Base-by-base conservation (phyloP, 805 yeast genomes). In the Starmera amethionina region DNA sequence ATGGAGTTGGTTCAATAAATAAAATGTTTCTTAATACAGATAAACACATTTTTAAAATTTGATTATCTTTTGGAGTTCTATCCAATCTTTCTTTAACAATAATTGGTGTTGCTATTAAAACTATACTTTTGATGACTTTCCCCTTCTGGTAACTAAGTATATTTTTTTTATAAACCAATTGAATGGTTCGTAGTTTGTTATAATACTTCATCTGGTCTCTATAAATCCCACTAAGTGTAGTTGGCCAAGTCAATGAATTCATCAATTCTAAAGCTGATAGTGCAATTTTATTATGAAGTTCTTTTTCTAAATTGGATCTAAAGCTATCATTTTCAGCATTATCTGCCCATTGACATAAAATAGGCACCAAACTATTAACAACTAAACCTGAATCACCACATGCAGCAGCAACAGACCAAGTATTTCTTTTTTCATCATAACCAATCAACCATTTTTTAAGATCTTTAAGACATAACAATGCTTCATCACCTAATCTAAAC, bases 401-500 rank as follows among this genome's bases (percentile, higher is more conserved):
- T 1, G 96, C 95, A 38, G 84, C 69, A 0, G 96, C 95, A 5
- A 90, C 96, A 44, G 82, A 87, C 69, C 78, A 80, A 13, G 79
- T 67, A 40, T 75, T 69, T 39, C 75, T 70, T 34, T 70, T 70
- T 42, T 85, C 93, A 58, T 90, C 97, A 36, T 85, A 89, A 1
- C 82, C 68, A 48, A 77, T 78, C 40, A 93, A 72, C 96, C 97
- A 90, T 49, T 83, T 70, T 56, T 86, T 87, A 45, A 93, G 60
- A 60, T 93, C 98, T 49, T 83, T 81, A 29, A 93, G 62, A 60
- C 97, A 54, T 10, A 51, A 38, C 41, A 75, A 58, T 3, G 95
- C 94, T 53, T 90, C 97, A 43, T 82, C 87, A 10, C 97, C 97
- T 3, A 89, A 69, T 44, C 75, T 76, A 53, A 93, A 93, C 0